Percentiles rank a stretch among this genome's conserved stretches.
These are phyloP conservation scores for Coniochaeta ligniaria DNA, from an alignment of 2,329 filamentous ascomycete genomes.

Conservation along the genomic window DNA sequence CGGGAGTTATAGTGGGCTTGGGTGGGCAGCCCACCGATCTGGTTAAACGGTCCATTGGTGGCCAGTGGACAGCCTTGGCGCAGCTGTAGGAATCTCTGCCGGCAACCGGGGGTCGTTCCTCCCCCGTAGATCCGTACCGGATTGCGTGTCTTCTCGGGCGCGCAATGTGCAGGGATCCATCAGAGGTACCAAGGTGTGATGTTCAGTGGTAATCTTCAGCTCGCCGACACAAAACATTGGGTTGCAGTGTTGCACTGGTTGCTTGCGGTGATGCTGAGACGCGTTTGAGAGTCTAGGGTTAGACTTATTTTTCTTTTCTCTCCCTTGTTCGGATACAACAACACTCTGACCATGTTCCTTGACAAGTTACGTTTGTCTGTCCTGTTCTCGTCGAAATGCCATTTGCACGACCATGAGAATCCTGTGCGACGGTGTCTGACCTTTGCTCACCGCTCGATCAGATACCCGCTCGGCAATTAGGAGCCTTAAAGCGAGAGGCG, in stretches of 20 bases:
- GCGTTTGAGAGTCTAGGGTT: background rate
- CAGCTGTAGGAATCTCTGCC: background rate
- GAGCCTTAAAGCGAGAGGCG: background rate
- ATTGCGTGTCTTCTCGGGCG: background rate
- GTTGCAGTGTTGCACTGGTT: no score
- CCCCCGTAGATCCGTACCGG: background rate
- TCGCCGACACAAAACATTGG: background rate
- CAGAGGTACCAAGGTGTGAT: background rate
- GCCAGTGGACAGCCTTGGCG: background rate
- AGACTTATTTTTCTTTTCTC: no score
- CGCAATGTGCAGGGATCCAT: background rate
- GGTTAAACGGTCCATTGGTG: background rate
- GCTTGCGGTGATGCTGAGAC: no score
- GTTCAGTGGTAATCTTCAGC: background rate
- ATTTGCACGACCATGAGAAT: background rate
- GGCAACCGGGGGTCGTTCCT: background rate
- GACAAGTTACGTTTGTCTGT: background rate
- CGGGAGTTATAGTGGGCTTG: no score
- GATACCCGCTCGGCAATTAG: background rate
- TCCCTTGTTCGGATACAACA: background rate
- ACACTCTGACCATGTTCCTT: no score
- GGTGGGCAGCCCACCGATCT: background rate
- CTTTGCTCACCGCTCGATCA: background rate
- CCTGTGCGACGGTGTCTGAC: background rate
- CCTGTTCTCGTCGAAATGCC: background rate